Conservation (phyloP, 805 yeast species). For the Hanseniaspora nectarophila region DNA sequence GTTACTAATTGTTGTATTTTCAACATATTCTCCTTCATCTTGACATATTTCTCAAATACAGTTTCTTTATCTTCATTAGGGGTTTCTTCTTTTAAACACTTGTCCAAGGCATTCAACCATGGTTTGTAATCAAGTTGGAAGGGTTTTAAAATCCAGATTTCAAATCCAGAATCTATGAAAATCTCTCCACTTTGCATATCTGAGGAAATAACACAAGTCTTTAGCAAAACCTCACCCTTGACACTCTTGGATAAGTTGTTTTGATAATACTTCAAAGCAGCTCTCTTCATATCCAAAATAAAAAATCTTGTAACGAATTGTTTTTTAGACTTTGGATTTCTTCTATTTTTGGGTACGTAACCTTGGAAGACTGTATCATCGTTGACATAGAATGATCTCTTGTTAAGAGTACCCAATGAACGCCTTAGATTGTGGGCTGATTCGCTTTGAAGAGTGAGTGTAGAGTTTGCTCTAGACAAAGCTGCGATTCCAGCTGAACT, state of each 20-base stretch:
- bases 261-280: conserved; percentile 68
- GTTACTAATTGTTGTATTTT: not conserved
- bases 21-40: not conserved
- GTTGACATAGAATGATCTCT: conserved; percentile 32
- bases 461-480: conserved; percentile 16
- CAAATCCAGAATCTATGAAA: conserved; percentile 87
- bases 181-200: conserved; percentile 55
- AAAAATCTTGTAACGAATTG: conserved; percentile 81
- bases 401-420: conserved; percentile 16
- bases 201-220: conserved; percentile 71
- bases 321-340: conserved; percentile 55
- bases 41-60: conserved; percentile 3
- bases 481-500: conserved; percentile 15
- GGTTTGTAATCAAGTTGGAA: conserved; percentile 53
- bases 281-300: conserved; percentile 66
- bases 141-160: conserved; percentile 80
- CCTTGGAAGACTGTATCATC: conserved; percentile 72
- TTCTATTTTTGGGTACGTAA: conserved; percentile 60
- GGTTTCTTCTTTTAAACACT: conserved; percentile 8
- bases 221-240: conserved; percentile 86
- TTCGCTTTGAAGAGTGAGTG: conserved; percentile 13
- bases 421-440: conserved; percentile 17
- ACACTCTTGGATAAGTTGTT: conserved; percentile 59
- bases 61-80: not conserved
- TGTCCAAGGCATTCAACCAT: conserved; percentile 65